Percentiles rank a stretch among this genome's conserved stretches.
These are phyloP conservation scores for Ceratocystis ficicola DNA, from an alignment of 2,329 filamentous ascomycete genomes.

Conservation along the genomic window DNA sequence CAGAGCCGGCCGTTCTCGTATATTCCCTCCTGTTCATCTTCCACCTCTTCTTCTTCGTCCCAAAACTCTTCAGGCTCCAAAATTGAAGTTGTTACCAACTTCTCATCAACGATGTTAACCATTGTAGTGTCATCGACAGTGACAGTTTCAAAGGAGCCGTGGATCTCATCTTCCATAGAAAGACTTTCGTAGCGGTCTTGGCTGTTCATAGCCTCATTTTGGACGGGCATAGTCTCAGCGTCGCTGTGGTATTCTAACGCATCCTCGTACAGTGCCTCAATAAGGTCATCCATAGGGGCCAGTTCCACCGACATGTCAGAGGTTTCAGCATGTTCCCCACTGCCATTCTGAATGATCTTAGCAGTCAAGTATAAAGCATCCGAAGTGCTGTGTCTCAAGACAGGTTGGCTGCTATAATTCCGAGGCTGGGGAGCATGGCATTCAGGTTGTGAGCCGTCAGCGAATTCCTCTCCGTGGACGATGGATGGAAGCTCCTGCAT, in stretches of 20 bases:
- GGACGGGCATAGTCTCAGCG: constrained; percentile 22
- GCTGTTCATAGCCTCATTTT: background rate
- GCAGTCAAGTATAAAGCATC: constrained; percentile 24
- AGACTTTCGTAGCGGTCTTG: background rate
- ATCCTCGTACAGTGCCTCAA: constrained; percentile 36
- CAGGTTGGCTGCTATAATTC: constrained; percentile 44
- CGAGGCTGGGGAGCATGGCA: constrained; percentile 30
- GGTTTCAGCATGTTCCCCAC: background rate
- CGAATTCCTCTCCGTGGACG: constrained; percentile 21
- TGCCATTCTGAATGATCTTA: constrained; percentile 26
- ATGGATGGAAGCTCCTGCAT: constrained; percentile 12
- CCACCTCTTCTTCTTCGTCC: constrained; percentile 69
- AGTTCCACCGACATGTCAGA: constrained; percentile 9
- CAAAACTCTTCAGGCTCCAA: constrained; percentile 58
- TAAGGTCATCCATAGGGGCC: constrained; percentile 29
- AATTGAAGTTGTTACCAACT: constrained; percentile 9
- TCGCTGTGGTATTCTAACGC: constrained; percentile 34
- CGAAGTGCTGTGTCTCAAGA: constrained; percentile 33
- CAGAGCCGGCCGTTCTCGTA: constrained; percentile 49
- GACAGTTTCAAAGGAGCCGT: background rate
- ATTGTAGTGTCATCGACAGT: background rate
- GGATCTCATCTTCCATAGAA: background rate
- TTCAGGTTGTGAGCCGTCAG: constrained; percentile 20
- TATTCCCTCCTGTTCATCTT: constrained; percentile 36
- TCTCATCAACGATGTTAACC: constrained; percentile 16